Percentiles rank a stretch among this genome's conserved stretches.
Evolutionary conservation across 768 basidiomycete genomes (phyloP).

Genomic region (Podaxis rugospora): DNA sequence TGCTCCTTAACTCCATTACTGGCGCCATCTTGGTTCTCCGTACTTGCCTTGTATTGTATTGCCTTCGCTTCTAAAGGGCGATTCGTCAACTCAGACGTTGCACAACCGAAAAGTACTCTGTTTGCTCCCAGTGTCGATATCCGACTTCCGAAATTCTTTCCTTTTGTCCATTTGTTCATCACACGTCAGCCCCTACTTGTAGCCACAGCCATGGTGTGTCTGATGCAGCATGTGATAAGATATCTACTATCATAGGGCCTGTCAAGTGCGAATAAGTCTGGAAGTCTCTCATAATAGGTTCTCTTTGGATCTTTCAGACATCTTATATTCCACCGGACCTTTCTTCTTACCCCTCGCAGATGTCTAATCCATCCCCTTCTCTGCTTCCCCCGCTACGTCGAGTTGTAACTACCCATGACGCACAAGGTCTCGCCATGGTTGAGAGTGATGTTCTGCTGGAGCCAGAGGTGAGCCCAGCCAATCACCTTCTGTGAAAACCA

Average conservation of each 20-base stretch:
- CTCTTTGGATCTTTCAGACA: slow-evolving; percentile 5
- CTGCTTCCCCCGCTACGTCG: slow-evolving; percentile 38
- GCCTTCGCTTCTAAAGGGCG: background rate
- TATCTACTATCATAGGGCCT: background rate
- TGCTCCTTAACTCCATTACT: slow-evolving; percentile 28
- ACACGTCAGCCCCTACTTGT: slow-evolving; percentile 2
- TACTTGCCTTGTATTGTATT: slow-evolving; percentile 10
- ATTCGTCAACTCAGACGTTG: background rate
- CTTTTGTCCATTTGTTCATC: slow-evolving; percentile 6
- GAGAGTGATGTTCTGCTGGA: slow-evolving; percentile 28
- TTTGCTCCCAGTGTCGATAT: background rate
- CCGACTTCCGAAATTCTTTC: background rate
- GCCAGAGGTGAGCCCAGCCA: slow-evolving; percentile 22
- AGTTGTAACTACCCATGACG: slow-evolving; percentile 47
- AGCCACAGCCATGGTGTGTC: background rate
- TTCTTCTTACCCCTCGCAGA: slow-evolving; percentile 15
- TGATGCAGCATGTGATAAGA: slow-evolving; percentile 5
- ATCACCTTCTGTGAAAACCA: background rate
- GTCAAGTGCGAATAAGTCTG: slow-evolving; percentile 5
- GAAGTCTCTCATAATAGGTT: background rate
- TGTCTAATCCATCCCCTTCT: slow-evolving; percentile 21
- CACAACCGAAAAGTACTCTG: slow-evolving; percentile 1
- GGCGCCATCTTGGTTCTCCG: background rate
- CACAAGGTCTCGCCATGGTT: slow-evolving; percentile 35
- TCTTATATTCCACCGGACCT: slow-evolving; percentile 1